phyloP scores from a whole-genome alignment of 495 filamentous ascomycete genomes.

The Xylaria acuta region DNA sequence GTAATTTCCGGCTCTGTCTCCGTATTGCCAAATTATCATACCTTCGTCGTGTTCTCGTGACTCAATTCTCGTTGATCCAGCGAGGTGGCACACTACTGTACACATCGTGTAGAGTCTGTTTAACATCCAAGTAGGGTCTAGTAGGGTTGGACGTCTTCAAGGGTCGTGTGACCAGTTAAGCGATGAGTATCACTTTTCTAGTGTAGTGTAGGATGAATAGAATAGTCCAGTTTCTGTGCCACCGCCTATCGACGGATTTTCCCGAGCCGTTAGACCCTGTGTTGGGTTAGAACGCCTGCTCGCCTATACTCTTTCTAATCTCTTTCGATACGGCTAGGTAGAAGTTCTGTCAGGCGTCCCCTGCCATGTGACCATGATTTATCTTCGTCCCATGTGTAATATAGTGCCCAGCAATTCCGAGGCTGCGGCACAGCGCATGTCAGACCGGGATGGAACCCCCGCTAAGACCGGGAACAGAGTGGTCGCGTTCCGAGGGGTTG shows the following conservation, averaged over 20 bases:
- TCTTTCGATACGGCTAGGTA: not conserved
- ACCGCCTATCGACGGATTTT: not conserved
- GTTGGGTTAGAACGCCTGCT: not conserved
- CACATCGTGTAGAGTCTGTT: not conserved
- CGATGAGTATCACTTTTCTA: not conserved
- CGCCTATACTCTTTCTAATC: not conserved
- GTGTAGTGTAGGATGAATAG: not conserved
- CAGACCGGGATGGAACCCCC: slow-evolving; percentile 23
- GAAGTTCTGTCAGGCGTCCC: not conserved
- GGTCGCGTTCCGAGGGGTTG: slow-evolving; percentile 18
- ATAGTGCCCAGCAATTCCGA: slow-evolving; percentile 9
- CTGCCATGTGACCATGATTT: slow-evolving; percentile 8
- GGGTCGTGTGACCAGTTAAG: not conserved
- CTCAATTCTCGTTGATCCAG: slow-evolving; percentile 4
- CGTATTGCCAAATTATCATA: not conserved
- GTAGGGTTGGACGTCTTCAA: slow-evolving; percentile 2
- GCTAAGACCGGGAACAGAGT: slow-evolving; percentile 14
- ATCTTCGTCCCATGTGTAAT: slow-evolving; percentile 8
- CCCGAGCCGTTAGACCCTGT: not conserved
- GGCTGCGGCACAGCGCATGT: slow-evolving; percentile 17
- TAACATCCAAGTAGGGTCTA: not conserved
- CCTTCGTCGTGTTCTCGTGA: not conserved
- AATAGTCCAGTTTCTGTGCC: not conserved
- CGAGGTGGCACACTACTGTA: slow-evolving; percentile 4
- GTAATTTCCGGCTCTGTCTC: not conserved